phyloP scores from a whole-genome alignment of 371 early-diverging fungal genomes.

The Mucor saturninus region DNA sequence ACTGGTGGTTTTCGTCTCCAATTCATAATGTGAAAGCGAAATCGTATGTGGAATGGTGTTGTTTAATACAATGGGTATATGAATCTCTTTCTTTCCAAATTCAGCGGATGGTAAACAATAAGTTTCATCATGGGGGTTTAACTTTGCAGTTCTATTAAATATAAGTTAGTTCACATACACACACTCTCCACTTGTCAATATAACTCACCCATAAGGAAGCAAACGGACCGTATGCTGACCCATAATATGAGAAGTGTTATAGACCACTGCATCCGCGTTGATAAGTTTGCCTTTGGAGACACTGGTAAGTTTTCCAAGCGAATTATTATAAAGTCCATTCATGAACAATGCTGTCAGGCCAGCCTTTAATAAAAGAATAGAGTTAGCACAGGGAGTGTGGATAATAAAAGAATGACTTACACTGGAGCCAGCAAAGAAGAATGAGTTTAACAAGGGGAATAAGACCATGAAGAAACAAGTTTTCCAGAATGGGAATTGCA shows the following conservation, averaged over 20 bases:
- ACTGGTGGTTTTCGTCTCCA: constrained; percentile 33
- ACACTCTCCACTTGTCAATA: neutral
- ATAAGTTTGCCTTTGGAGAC: constrained; percentile 47
- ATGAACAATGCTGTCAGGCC: constrained; percentile 13
- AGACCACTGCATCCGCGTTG: constrained; percentile 47
- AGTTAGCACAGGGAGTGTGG: neutral
- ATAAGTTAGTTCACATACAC: neutral
- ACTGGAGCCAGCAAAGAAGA: constrained; percentile 37
- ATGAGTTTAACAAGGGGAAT: constrained; percentile 23
- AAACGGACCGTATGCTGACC: constrained; percentile 57
- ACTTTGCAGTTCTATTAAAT: constrained; percentile 44
- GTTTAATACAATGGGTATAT: constrained; percentile 54
- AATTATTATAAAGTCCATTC: constrained; percentile 17
- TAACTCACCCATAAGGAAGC: constrained; percentile 51
- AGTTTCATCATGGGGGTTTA: constrained; percentile 48
- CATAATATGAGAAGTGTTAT: constrained; percentile 49
- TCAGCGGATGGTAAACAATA: constrained; percentile 47
- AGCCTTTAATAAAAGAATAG: constrained; percentile 8
- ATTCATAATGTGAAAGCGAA: constrained; percentile 46
- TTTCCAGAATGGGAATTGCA: constrained; percentile 45
- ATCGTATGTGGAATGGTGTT: constrained; percentile 51
- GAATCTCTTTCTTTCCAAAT: constrained; percentile 39
- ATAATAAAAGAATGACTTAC: constrained; percentile 24
- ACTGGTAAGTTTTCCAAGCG: constrained; percentile 40
- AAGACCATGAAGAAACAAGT: constrained; percentile 25